Base-by-base conservation (phyloP, 1,139 yeast genomes). In the Spathaspora sp. region DNA sequence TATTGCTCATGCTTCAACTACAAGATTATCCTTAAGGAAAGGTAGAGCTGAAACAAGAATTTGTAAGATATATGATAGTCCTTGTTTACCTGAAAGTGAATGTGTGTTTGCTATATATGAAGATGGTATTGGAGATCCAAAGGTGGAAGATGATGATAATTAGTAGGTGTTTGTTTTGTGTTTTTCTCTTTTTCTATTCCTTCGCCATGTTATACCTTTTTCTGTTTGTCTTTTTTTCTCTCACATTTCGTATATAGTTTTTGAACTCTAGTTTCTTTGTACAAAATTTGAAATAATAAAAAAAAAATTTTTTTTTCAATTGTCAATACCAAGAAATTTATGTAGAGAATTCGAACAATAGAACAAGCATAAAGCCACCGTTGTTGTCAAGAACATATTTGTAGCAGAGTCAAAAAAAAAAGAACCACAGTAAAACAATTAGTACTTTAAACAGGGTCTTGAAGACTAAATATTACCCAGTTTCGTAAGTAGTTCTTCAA, bases 121-220 rank as follows among this genome's bases (percentile, higher is more conserved):
- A 60, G 97, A 93, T 60, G 99, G 99, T 49, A 86, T 93, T 54
- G 97, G 96, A 50, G 99, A 93, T 68, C 98, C 98, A 44, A 81
- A 84, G 57, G 85, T 84, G 38, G 96, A 86, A 47, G 96, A 87
- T 44, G 76, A 72, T 31, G 36, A 31, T 9, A 31, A 15, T 31
- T 31, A 31, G 36, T 11, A 8, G 7, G n/a, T 6, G 4, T 11
- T 39, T 20, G 6, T 15, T 31, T 31, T 15, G 16, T 31, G 18
- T 26, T 26, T 3, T 15, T 31, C 13, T 17, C n/a, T 39, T 29
- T 39, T 29, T 31, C 36, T 29, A 10, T 23, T 23, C 5, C 31
- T 20, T 31, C 24, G 29, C 18, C 29, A 10, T 39, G 23, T 38
- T 38, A 11, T 23, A 23, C 9, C 25, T 11, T n/a, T n/a, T 38